A percentile compares a stretch with the other conserved stretches of the same genome.
These are phyloP conservation scores for Cruciata laevipes DNA, from an alignment of 257 asterid genomes.

Conservation along the genomic window DNA sequence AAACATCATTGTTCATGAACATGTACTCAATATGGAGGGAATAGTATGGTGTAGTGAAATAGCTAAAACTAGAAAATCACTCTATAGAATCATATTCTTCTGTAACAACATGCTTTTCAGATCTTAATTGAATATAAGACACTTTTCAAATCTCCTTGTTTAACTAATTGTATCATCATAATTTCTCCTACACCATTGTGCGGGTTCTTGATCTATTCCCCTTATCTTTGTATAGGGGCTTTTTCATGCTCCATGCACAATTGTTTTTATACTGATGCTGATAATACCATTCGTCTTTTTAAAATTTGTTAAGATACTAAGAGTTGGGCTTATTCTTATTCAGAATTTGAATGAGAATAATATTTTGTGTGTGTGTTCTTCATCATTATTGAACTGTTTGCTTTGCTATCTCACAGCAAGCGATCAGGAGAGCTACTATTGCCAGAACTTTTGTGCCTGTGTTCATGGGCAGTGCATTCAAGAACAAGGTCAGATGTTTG, in stretches of 20 bases:
- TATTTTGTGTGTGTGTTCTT: not conserved
- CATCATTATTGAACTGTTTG: not conserved
- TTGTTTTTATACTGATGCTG: not conserved
- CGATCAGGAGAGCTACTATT: constrained; percentile 87
- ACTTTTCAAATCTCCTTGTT: not conserved
- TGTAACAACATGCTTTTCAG: not conserved
- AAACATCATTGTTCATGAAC: not conserved
- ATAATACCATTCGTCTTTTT: not conserved
- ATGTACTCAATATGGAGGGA: too few relatives aligned
- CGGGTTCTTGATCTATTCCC: not conserved
- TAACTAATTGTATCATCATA: not conserved
- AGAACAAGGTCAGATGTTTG: constrained; percentile 62
- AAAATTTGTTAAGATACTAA: not conserved
- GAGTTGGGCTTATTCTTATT: too few relatives aligned
- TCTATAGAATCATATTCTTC: not conserved
- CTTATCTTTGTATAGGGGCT: not conserved
- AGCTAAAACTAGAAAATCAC: not conserved
- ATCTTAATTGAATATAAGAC: not conserved
- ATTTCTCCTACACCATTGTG: not conserved
- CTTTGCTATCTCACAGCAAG: constrained; percentile 47
- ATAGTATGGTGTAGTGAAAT: not conserved
- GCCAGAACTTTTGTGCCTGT: constrained; percentile 86
- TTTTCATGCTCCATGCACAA: not conserved
- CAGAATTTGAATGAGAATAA: too few relatives aligned
- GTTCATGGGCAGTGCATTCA: constrained; percentile 98